Percentiles rank a stretch among this genome's conserved stretches.
Evolutionary conservation across 2,329 filamentous ascomycete genomes (phyloP).

Genomic region (Colletotrichum navitas): DNA sequence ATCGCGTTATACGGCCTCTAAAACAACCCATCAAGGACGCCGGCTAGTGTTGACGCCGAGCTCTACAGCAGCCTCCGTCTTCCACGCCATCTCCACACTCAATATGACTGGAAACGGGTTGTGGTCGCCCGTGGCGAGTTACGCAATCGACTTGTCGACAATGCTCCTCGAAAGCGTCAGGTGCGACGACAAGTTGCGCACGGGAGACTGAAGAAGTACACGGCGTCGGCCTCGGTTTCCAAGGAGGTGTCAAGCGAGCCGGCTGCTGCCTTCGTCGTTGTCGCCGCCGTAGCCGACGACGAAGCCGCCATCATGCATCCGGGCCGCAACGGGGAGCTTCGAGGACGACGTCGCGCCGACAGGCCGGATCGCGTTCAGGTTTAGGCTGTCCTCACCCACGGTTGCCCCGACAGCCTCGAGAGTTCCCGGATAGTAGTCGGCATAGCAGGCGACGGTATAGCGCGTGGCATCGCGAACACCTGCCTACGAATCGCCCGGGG

Average conservation of each 20-base stretch:
- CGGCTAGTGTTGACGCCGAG: conserved; percentile 13
- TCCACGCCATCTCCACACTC: conserved; percentile 39
- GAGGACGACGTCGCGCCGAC: conserved; percentile 43
- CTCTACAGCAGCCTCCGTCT: conserved; percentile 18
- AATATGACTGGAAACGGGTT: conserved; percentile 36
- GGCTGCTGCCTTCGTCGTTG: conserved; percentile 24
- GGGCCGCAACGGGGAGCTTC: conserved; percentile 67
- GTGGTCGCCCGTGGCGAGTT: conserved; percentile 40
- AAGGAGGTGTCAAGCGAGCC: neutral
- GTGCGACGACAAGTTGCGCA: too few relatives aligned
- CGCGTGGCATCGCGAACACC: conserved; percentile 55
- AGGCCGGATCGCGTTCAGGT: conserved; percentile 71
- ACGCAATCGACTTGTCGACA: conserved; percentile 40
- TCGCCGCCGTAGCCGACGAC: conserved; percentile 7
- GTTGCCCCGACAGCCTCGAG: conserved; percentile 43
- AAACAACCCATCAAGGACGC: conserved; percentile 1
- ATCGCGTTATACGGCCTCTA: neutral
- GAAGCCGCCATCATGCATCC: conserved; percentile 64
- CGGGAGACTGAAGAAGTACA: too few relatives aligned
- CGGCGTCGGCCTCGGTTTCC: conserved; percentile 33
- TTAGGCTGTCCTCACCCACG: conserved; percentile 70
- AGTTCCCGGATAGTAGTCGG: conserved; percentile 6
- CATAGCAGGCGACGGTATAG: conserved; percentile 58
- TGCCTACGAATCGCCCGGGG: conserved; percentile 61
- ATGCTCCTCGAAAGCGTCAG: too few relatives aligned